Evolutionary conservation across 768 basidiomycete genomes (phyloP), one percentile per base, ranked within the genome.

Genomic region (Russula griseocarnosa): DNA sequence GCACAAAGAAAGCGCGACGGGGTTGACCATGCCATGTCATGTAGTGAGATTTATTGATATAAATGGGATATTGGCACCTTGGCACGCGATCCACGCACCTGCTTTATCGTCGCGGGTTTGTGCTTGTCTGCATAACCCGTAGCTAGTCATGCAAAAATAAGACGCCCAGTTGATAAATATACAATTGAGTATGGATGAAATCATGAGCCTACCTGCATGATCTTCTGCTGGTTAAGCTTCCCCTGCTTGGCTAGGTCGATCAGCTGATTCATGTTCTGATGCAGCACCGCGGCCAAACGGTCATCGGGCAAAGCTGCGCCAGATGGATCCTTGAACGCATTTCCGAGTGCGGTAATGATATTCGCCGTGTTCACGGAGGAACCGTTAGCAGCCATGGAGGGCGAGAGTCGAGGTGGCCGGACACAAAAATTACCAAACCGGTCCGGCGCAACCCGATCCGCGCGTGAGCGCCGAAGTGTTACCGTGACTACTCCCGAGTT

Each of bases 171-270:
- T 28, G 26, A 50, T 14, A 10, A 55, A 58, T 50, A n/a, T 6
- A 34, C 18, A 54, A 50, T 66, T 55, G 54, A 57, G 32, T 2
- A 32, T 32, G 32, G 50, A 22, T 18, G 18, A 24, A 3, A 24
- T 46, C 24, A 58, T 47, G 62, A 16, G 26, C 73, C 62, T 63
- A 88, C 89, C 81, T 89, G 86, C 59, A 83, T 77, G 47, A 90
- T 85, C 75, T 91, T 88, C 61, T 79, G 76, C 57, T 86, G 84
- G 55, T 82, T 87, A 16, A 91, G 81, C 74, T 88, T 89, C 22
- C 89, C 89, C 67, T 89, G 86, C 70, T 87, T 86, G n/a, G 86
- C 86, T n/a, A 90, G 79, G 62, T 83, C 79, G 32, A 76, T 76
- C 18, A 83, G 75, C 55, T 81, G 84, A 36, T 77, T 77, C 86